Conservation (phyloP, 768 basidiomycete genomes). For the Fomitopsis serialis region DNA sequence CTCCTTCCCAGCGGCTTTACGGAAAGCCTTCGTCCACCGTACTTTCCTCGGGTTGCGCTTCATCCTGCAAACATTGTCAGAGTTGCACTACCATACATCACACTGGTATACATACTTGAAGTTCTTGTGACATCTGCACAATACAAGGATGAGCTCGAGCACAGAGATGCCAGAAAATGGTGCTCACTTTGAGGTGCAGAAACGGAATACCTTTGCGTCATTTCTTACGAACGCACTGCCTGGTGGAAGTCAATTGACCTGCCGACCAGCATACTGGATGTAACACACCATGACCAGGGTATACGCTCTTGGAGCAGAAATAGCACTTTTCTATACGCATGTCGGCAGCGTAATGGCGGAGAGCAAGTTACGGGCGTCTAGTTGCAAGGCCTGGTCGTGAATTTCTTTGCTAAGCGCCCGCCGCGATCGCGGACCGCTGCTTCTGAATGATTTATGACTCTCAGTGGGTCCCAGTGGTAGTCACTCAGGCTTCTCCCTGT, state of each 20-base stretch:
- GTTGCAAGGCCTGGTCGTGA: neutral
- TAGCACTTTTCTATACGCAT: constrained; percentile 99
- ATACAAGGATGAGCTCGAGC: neutral
- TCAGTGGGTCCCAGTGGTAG: too few relatives aligned
- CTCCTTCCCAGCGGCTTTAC: constrained; percentile 97
- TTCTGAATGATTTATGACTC: neutral
- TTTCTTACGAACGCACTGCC: constrained; percentile 96
- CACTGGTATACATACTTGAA: constrained; percentile 74
- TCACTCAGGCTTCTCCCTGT: too few relatives aligned
- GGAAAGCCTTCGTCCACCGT: constrained; percentile 98
- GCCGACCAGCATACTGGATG: neutral
- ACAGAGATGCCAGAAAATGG: neutral
- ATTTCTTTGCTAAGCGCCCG: neutral
- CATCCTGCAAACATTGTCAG: constrained; percentile 55
- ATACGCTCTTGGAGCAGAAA: constrained; percentile 95
- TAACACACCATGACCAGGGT: constrained; percentile 85
- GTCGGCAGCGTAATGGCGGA: constrained; percentile 7
- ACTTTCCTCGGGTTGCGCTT: constrained; percentile 99
- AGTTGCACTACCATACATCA: neutral
- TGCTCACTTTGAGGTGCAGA: constrained; percentile 93
- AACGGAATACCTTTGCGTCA: constrained; percentile 96
- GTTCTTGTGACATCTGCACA: constrained; percentile 89
- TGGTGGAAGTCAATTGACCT: constrained; percentile 22
- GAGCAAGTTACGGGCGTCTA: neutral
- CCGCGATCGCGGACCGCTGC: neutral